phyloP scores from a whole-genome alignment of 305 asterid species.

The Rubia peregrina region DNA sequence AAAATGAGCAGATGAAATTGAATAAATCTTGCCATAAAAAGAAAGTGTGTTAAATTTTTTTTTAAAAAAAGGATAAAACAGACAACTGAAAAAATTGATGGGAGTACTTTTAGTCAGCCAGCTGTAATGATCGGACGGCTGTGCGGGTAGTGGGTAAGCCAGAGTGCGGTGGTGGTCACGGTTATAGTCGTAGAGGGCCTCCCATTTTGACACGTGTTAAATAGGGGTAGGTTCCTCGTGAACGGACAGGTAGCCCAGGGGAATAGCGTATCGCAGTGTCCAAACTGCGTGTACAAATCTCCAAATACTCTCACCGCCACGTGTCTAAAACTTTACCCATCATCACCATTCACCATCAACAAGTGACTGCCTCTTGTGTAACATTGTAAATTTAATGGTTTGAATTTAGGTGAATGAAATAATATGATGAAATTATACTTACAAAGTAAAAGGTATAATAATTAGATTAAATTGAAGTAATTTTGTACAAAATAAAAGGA shows the following conservation, averaged over 20 bases:
- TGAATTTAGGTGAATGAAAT: too few species aligned
- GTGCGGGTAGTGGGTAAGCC: not conserved
- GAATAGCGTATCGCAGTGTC: slow-evolving; percentile 24
- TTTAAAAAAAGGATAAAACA: too few species aligned
- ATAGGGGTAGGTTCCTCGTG: not conserved
- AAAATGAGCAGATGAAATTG: too few species aligned
- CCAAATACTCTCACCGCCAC: slow-evolving; percentile 5
- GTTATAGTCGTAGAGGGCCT: not conserved
- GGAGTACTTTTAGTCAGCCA: slow-evolving; percentile 1
- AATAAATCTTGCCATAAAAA: too few species aligned
- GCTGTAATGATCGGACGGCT: slow-evolving; percentile 10
- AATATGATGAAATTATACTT: too few species aligned
- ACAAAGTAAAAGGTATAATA: too few species aligned
- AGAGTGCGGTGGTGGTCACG: slow-evolving; percentile 5
- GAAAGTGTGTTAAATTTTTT: too few species aligned
- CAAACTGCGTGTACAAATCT: slow-evolving; percentile 1
- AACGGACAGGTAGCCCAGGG: not conserved
- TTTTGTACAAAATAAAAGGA: too few species aligned
- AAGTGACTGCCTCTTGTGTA: too few species aligned
- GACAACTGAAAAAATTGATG: slow-evolving; percentile 9
- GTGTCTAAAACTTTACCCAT: not conserved
- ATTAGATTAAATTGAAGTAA: too few species aligned
- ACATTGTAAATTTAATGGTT: too few species aligned
- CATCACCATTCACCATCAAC: too few species aligned
- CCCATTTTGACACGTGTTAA: slow-evolving; percentile 1